Conservation (phyloP, 352 stramenopile species). For the Globisporangium parvum region DNA sequence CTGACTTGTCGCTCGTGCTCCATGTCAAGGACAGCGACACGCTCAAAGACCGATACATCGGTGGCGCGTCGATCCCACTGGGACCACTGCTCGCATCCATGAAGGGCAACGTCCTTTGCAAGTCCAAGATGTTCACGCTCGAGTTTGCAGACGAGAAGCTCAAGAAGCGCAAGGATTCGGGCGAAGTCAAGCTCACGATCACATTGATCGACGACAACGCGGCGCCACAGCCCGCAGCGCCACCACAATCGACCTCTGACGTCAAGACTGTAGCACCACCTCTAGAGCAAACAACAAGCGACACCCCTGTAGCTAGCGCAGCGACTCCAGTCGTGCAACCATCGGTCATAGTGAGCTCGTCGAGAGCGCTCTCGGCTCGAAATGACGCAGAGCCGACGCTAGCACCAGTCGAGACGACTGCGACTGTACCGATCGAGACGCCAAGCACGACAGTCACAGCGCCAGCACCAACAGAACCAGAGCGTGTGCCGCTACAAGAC, state of each 20-base stretch:
- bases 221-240: not conserved
- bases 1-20: slow-evolving; percentile 17
- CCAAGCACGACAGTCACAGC: too few species aligned
- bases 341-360: not conserved
- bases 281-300: not conserved
- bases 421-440: too few species aligned
- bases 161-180: slow-evolving; percentile 29
- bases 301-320: not conserved
- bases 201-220: slow-evolving; percentile 21
- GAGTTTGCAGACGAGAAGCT: slow-evolving; percentile 39
- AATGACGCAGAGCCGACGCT: not conserved
- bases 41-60: slow-evolving; percentile 45
- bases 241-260: not conserved
- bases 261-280: not conserved
- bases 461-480: not conserved
- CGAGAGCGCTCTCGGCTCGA: not conserved
- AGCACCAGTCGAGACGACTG: not conserved
- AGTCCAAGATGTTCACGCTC: slow-evolving; percentile 25
- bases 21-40: slow-evolving; percentile 47
- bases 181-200: slow-evolving; percentile 41
- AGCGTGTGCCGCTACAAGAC: not conserved
- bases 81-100: slow-evolving; percentile 14
- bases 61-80: slow-evolving; percentile 28
- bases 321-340: not conserved
- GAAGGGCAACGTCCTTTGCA: slow-evolving; percentile 19